These are phyloP conservation scores for Apiospora pterosperma DNA, from an alignment of 2,329 filamentous ascomycete species.

Conservation along the genomic window DNA sequence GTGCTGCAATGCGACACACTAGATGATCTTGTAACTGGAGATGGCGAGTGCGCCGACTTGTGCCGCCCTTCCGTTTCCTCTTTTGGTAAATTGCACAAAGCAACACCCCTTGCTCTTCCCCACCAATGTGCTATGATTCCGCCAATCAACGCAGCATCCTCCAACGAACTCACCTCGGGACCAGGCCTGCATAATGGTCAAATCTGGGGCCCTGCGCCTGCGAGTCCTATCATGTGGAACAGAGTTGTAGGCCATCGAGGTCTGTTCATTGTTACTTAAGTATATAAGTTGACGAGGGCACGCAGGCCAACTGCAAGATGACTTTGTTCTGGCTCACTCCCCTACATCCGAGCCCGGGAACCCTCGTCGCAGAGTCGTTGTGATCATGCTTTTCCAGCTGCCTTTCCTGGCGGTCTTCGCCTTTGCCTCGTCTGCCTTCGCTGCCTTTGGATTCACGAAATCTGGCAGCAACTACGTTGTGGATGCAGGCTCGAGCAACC, in stretches of 20 bases:
- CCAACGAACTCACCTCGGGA: not conserved
- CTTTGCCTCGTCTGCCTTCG: constrained; percentile 23
- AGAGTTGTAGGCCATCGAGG: not conserved
- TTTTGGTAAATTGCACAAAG: not conserved
- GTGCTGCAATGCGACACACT: not conserved
- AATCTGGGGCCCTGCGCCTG: not conserved
- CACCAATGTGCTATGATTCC: not conserved
- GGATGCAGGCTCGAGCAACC: constrained; percentile 38
- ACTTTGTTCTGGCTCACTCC: not conserved
- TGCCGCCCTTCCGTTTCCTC: not conserved
- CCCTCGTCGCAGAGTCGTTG: not conserved
- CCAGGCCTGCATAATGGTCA: not conserved
- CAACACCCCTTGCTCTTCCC: not conserved
- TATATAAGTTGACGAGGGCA: not conserved
- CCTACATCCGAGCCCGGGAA: not conserved
- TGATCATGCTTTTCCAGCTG: constrained; percentile 20
- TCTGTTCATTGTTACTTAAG: too few species aligned
- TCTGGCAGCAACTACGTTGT: constrained; percentile 34
- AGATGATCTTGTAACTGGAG: not conserved
- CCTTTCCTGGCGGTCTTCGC: constrained; percentile 18
- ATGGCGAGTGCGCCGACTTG: not conserved
- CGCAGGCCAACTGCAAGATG: not conserved
- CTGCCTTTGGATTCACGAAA: constrained; percentile 30
- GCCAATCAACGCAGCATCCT: not conserved
- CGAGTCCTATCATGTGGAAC: not conserved